These are phyloP conservation scores for Aureobasidium sp. DNA, from an alignment of 2,329 filamentous ascomycete species.

Conservation along the genomic window DNA sequence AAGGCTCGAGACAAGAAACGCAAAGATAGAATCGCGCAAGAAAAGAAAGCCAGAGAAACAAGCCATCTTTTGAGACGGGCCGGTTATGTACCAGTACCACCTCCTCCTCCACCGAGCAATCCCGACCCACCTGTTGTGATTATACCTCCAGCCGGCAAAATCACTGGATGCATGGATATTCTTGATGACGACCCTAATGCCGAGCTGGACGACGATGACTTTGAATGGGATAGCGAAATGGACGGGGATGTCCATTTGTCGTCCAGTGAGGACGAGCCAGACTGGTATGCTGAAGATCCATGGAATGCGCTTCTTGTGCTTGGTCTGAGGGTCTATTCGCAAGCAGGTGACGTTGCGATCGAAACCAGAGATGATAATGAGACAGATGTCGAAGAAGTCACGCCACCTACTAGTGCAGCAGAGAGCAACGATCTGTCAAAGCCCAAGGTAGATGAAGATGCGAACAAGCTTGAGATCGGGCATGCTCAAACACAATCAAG, in stretches of 20 bases:
- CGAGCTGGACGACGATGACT: conserved; percentile 28
- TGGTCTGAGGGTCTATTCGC: conserved; percentile 50
- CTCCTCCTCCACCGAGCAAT: background rate
- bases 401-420: background rate
- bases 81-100: background rate
- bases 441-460: background rate
- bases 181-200: background rate
- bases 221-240: conserved; percentile 28
- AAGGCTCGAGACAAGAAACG: conserved; percentile 20
- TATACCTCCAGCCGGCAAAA: background rate
- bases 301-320: conserved; percentile 57
- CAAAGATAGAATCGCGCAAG: conserved; percentile 20
- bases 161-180: background rate
- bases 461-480: background rate
- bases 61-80: background rate
- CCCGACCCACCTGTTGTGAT: background rate
- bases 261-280: conserved; percentile 19
- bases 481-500: background rate
- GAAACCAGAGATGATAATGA: conserved; percentile 33
- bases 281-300: conserved; percentile 43
- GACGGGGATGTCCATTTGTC: background rate
- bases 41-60: conserved; percentile 20
- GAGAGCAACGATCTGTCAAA: background rate
- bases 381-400: background rate
- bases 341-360: conserved; percentile 45